These are phyloP conservation scores for Onygena corvina DNA, from an alignment of 2,329 filamentous ascomycete species.

Conservation along the genomic window DNA sequence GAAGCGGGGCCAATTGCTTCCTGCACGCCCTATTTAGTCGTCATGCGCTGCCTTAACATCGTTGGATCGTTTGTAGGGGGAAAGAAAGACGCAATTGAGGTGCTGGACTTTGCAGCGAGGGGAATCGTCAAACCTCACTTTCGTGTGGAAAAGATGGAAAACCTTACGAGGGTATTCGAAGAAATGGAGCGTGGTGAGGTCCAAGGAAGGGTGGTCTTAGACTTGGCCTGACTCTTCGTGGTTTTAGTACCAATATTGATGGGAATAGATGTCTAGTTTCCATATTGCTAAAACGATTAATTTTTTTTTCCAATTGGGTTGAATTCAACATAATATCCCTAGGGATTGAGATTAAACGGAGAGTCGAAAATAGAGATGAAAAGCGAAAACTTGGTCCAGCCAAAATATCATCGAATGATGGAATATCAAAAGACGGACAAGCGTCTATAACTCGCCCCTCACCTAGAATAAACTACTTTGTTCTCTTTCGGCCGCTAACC, in stretches of 20 bases:
- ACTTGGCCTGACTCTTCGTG: constrained; percentile 22
- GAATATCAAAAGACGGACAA: neutral
- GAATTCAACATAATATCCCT: neutral
- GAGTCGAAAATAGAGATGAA: neutral
- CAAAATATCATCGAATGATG: neutral
- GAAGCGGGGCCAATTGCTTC: constrained; percentile 35
- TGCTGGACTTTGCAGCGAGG: constrained; percentile 38
- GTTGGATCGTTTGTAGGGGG: constrained; percentile 42
- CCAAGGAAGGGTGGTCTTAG: constrained; percentile 39
- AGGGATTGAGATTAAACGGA: neutral
- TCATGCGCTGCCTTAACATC: constrained; percentile 36
- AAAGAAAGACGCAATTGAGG: constrained; percentile 39
- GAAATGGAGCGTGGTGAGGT: constrained; percentile 35
- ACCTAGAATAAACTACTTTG: constrained; percentile 16
- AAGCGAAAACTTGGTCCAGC: neutral
- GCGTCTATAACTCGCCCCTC: neutral
- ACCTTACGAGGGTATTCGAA: constrained; percentile 36
- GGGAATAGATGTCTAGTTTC: too few relatives aligned
- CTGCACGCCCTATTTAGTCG: constrained; percentile 33
- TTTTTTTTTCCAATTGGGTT: neutral
- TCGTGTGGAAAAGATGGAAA: constrained; percentile 38
- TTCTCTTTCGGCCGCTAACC: constrained; percentile 23
- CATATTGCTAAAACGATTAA: neutral
- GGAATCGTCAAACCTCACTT: constrained; percentile 38
- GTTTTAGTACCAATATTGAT: too few relatives aligned